Conservation (phyloP, 129 eudicot genomes). For the Ambrosia trifida region DNA sequence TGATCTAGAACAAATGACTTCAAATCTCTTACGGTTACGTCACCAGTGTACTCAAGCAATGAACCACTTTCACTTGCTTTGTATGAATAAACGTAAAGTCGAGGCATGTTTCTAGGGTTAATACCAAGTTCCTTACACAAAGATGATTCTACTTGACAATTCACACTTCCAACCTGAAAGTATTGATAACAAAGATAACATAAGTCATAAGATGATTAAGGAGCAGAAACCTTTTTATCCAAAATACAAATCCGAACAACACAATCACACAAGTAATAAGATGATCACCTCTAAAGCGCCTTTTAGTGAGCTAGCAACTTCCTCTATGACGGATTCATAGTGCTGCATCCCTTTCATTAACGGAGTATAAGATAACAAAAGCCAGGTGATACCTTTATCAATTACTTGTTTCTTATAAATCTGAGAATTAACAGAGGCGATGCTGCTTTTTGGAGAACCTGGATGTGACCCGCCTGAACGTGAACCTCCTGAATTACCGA, state of each 20-base stretch:
- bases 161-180: slow-evolving; percentile 75
- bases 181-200: neutral
- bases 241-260: slow-evolving; percentile 3
- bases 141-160: slow-evolving; percentile 67
- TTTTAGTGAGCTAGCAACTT: slow-evolving; percentile 61
- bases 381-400: slow-evolving; percentile 77
- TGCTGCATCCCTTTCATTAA: slow-evolving; percentile 45
- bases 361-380: slow-evolving; percentile 57
- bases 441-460: slow-evolving; percentile 46
- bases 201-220: too few relatives aligned
- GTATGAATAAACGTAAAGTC: slow-evolving; percentile 62
- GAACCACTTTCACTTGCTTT: slow-evolving; percentile 59
- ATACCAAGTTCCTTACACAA: slow-evolving; percentile 68
- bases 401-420: slow-evolving; percentile 64
- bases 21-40: slow-evolving; percentile 47
- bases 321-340: slow-evolving; percentile 58
- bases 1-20: slow-evolving; percentile 72
- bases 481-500: slow-evolving; percentile 57
- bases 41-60: slow-evolving; percentile 74
- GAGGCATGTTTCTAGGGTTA: slow-evolving; percentile 56
- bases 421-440: slow-evolving; percentile 50
- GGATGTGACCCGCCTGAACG: slow-evolving; percentile 55
- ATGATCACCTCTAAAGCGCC: slow-evolving; percentile 78
- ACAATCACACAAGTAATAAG: neutral
- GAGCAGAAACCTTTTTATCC: neutral